Evolutionary conservation across 139 green algal species (phyloP).

Genomic region (Closterium sp.): DNA sequence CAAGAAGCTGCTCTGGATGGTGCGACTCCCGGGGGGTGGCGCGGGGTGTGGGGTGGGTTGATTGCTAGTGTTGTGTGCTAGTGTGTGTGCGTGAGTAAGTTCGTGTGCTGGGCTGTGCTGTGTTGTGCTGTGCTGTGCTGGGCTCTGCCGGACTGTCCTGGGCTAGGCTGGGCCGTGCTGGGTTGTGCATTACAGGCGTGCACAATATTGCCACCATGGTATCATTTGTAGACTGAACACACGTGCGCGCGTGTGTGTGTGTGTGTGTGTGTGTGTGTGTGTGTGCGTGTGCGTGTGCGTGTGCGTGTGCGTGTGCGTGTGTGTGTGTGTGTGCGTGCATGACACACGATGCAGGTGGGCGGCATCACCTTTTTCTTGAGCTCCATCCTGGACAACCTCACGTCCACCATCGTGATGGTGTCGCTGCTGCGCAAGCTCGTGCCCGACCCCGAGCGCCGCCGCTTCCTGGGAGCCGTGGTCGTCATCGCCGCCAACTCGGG

Average conservation of each 20-base stretch:
- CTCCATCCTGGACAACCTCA: conserved; percentile 74
- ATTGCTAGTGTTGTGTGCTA: background rate
- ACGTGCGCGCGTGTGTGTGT: background rate
- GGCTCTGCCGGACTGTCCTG: too few relatives aligned
- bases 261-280: background rate
- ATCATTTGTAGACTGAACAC: too few relatives aligned
- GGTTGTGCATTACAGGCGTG: too few relatives aligned
- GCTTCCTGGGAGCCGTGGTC: conserved; percentile 65
- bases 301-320: background rate
- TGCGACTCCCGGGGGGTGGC: background rate
- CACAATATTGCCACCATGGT: too few relatives aligned
- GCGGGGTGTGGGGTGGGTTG: background rate
- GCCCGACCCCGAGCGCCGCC: conserved; percentile 57
- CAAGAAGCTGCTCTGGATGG: conserved; percentile 48
- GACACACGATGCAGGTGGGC: conserved; percentile 30
- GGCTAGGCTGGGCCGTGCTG: too few relatives aligned
- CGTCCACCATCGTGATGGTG: conserved; percentile 76
- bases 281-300: background rate
- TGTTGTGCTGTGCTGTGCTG: too few relatives aligned
- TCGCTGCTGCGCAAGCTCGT: conserved; percentile 66
- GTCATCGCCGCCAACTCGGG: conserved; percentile 75
- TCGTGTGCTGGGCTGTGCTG: too few relatives aligned
- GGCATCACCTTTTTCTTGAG: conserved; percentile 66
- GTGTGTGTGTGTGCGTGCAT: too few relatives aligned
- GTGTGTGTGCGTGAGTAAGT: background rate